Percentiles rank a stretch among this genome's conserved stretches.
Conservation (phyloP, 441 rosid genomes). For the Erodium texanum region DNA sequence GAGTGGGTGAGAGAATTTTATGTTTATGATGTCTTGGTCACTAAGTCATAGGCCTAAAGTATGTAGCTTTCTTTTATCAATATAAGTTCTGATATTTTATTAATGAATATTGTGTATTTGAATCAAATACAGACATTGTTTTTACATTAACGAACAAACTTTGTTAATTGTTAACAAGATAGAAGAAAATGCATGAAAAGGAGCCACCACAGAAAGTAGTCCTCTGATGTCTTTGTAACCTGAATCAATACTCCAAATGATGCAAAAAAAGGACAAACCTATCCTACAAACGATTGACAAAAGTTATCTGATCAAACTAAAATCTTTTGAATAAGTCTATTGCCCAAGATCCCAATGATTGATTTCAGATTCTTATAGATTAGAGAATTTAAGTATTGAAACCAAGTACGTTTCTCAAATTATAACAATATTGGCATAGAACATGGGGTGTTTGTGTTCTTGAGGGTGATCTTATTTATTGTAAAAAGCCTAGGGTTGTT, state of each 20-base stretch:
- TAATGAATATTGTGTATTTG: background rate
- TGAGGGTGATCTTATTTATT: background rate
- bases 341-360: background rate
- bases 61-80: background rate
- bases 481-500: background rate
- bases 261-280: background rate
- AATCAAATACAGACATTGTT: background rate
- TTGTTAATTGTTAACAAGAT: background rate
- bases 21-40: no score
- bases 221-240: background rate
- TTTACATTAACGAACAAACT: background rate
- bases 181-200: background rate
- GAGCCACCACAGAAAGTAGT: background rate
- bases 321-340: background rate
- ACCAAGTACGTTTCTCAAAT: background rate
- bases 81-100: background rate
- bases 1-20: background rate
- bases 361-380: background rate
- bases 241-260: background rate
- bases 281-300: background rate
- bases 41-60: background rate
- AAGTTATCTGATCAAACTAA: background rate
- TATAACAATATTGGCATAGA: background rate
- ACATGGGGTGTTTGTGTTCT: background rate
- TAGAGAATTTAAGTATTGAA: background rate